These are phyloP conservation scores for Puccinia brachypodii DNA, from an alignment of 1,284 basidiomycete genomes.

Conservation along the genomic window DNA sequence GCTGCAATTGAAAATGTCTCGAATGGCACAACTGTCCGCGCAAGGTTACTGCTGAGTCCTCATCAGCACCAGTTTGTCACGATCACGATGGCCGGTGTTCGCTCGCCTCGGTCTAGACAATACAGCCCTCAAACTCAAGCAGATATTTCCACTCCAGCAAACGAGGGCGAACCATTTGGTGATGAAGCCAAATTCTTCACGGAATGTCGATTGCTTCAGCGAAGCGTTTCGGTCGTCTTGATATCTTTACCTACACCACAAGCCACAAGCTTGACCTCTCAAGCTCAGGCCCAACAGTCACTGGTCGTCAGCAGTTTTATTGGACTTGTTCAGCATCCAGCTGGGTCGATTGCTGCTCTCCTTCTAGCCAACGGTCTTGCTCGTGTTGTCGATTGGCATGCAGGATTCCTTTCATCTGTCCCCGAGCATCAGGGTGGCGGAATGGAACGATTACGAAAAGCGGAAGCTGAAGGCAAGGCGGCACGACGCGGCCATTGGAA, in stretches of 20 bases:
- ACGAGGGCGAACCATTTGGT: slow-evolving; percentile 54
- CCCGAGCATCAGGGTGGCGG: slow-evolving; percentile 54
- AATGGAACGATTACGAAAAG: slow-evolving; percentile 80
- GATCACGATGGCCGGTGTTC: slow-evolving; percentile 78
- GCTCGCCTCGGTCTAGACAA: slow-evolving; percentile 70
- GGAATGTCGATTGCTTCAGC: slow-evolving; percentile 86
- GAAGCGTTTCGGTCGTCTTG: slow-evolving; percentile 79
- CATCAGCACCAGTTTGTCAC: slow-evolving; percentile 84
- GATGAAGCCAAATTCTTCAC: slow-evolving; percentile 87
- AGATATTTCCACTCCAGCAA: slow-evolving; percentile 47
- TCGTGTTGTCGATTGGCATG: slow-evolving; percentile 95
- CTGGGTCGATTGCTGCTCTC: slow-evolving; percentile 89
- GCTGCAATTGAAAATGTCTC: slow-evolving; percentile 91
- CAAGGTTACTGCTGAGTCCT: slow-evolving; percentile 81
- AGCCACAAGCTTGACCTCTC: slow-evolving; percentile 72
- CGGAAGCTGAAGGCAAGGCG: slow-evolving; percentile 65
- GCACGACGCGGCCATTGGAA: slow-evolving; percentile 66
- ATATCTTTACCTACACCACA: slow-evolving; percentile 78
- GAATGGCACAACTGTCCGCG: slow-evolving; percentile 86
- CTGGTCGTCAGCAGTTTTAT: slow-evolving; percentile 80
- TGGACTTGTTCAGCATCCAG: slow-evolving; percentile 85
- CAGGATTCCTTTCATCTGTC: slow-evolving; percentile 75
- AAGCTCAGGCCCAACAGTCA: slow-evolving; percentile 64
- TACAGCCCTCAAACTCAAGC: slow-evolving; percentile 67
- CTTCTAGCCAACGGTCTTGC: slow-evolving; percentile 81